phyloP scores from a whole-genome alignment of 2,329 filamentous ascomycete species.

The Beauveria sp. region DNA sequence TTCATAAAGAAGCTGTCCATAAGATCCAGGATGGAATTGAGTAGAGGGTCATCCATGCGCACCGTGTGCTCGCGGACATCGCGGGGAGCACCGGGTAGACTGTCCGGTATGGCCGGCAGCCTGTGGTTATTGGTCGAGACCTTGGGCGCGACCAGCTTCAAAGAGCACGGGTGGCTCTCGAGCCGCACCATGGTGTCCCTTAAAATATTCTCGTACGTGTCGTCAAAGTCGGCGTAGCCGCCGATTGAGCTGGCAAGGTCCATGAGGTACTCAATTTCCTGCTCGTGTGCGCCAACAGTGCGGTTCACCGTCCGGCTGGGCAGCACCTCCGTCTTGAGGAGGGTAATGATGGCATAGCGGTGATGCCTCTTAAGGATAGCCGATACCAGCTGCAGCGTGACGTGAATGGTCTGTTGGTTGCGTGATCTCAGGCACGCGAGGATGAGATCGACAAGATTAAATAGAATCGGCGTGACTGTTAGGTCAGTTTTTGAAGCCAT shows the following conservation, averaged over 20 bases:
- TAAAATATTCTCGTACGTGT: slow-evolving; percentile 63
- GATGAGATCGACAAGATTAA: slow-evolving; percentile 88
- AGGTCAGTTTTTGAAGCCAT: slow-evolving; percentile 67
- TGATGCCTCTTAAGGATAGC: slow-evolving; percentile 84
- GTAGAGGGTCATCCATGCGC: slow-evolving; percentile 52
- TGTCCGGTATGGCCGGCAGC: slow-evolving; percentile 46
- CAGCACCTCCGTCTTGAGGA: slow-evolving; percentile 60
- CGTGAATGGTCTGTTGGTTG: slow-evolving; percentile 82
- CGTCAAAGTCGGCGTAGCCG: slow-evolving; percentile 62
- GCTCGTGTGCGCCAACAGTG: slow-evolving; percentile 66
- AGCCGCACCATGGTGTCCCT: slow-evolving; percentile 63
- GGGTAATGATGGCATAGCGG: slow-evolving; percentile 70
- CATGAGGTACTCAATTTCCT: slow-evolving; percentile 67
- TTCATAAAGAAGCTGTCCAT: slow-evolving; percentile 82
- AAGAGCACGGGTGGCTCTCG: slow-evolving; percentile 66
- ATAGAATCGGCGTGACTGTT: slow-evolving; percentile 72
- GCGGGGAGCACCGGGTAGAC: slow-evolving; percentile 52
- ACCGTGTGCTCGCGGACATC: slow-evolving; percentile 56
- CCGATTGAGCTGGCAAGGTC: slow-evolving; percentile 61
- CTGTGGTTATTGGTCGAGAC: slow-evolving; percentile 49
- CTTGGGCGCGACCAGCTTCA: slow-evolving; percentile 58
- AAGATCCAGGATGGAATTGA: slow-evolving; percentile 60
- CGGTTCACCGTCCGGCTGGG: slow-evolving; percentile 47
- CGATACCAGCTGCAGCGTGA: slow-evolving; percentile 80
- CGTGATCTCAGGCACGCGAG: slow-evolving; percentile 75